Evolutionary conservation across 371 early-diverging fungal species (phyloP).

Genomic region (Enterocytospora artemiae): DNA sequence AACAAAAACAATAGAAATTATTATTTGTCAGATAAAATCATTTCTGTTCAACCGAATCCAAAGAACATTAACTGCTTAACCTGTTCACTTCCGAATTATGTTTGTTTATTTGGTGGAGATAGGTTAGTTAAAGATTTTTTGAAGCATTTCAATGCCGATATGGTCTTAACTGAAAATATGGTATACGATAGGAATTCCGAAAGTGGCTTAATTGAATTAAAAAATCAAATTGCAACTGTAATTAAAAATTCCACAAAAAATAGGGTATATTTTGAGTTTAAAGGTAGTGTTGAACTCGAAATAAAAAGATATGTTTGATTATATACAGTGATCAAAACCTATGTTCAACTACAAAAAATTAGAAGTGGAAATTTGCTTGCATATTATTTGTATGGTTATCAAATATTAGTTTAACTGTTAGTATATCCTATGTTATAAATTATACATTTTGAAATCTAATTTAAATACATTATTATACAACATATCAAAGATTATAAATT

Average conservation of each 20-base stretch:
- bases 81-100: constrained; percentile 17
- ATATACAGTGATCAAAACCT: too few relatives aligned
- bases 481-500: too few relatives aligned
- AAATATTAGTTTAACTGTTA: too few relatives aligned
- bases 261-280: constrained; percentile 20
- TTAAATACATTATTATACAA: too few relatives aligned
- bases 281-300: neutral
- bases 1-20: constrained; percentile 30
- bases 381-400: too few relatives aligned
- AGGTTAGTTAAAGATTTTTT: constrained; percentile 12
- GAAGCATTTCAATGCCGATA: neutral
- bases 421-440: too few relatives aligned
- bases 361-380: too few relatives aligned
- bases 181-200: neutral
- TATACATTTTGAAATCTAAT: too few relatives aligned
- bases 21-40: constrained; percentile 18
- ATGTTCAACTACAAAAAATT: too few relatives aligned
- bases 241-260: neutral
- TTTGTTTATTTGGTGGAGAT: constrained; percentile 2
- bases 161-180: neutral
- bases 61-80: constrained; percentile 27
- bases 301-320: too few relatives aligned
- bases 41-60: constrained; percentile 14
- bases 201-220: neutral
- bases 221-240: neutral